Base-by-base conservation (phyloP, 139 green algal species). In the Chlorella sp. region DNA sequence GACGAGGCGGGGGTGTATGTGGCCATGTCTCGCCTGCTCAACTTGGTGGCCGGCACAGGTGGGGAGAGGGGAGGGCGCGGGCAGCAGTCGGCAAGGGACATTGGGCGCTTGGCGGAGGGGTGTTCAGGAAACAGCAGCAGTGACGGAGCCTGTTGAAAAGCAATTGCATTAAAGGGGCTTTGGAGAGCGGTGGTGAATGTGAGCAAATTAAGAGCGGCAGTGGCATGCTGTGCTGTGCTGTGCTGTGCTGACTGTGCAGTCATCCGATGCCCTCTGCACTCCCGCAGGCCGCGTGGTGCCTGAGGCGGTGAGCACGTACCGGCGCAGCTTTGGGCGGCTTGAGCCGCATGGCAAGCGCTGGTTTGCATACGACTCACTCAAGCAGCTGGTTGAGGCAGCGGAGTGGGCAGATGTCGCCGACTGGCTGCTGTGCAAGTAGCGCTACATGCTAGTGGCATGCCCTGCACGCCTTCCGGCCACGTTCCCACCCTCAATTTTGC, bases 321-420 rank as follows among this genome's bases (percentile, higher is more conserved):
- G 84, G 14, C 66, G 84, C 39, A 68, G 30, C 39, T 88, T 88
- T 68, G 71, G 42, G 15, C 28, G 84, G 39, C 39, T 88, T 66
- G 84, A 88, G 28, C 84, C 84, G 0, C 64, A 75, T 2, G 84
- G 84, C 21, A 64, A 76, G 66, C 64, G 84, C 30, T 88, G 64
- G 66, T 88, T 66, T 30, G 22, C 37, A 30, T 88, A 81, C 39
- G 84, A 88, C 66, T 79, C 57, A 9, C 68, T 88, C 36, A 64
- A 80, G 68, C 64, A 80, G 68, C 42, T 88, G 37, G 73, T 80
- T 0, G 68, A 88, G 5, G 16, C 37, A 1, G 68, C 30, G 5
- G 84, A 88, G 37, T 88, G 84, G 84, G 84, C 40, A 12, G 66
- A 88, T 21, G 48, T 88, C 34, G 57, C 75, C 19, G 34, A 75